Percentiles rank a stretch among this genome's conserved stretches.
These are phyloP conservation scores for Taiwanofungus camphoratus DNA, from an alignment of 1,284 basidiomycete genomes.

Conservation along the genomic window DNA sequence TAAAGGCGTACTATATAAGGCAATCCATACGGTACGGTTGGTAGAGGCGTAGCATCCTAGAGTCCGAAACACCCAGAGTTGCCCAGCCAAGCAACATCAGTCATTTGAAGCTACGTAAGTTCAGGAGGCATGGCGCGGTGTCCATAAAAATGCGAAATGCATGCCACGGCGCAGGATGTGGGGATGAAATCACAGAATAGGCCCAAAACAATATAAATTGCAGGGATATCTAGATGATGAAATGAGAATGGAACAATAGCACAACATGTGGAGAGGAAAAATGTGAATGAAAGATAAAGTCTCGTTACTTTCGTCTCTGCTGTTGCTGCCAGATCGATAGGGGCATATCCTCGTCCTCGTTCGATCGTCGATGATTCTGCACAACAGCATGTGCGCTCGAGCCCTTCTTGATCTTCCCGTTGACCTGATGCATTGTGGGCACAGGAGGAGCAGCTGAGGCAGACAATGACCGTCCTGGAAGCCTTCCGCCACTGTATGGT, in stretches of 20 bases:
- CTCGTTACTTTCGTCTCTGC: constrained; percentile 38
- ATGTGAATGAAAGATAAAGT: not conserved
- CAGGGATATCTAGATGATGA: constrained; percentile 17
- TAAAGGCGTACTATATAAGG: too few relatives aligned
- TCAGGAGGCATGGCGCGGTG: too few relatives aligned
- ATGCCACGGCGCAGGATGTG: too few relatives aligned
- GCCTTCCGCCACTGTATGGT: constrained; percentile 23
- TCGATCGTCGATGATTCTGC: constrained; percentile 33
- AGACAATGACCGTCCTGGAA: constrained; percentile 59
- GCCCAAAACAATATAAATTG: constrained; percentile 16
- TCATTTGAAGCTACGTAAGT: too few relatives aligned
- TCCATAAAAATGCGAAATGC: too few relatives aligned
- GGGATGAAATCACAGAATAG: too few relatives aligned
- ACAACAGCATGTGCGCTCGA: constrained; percentile 56
- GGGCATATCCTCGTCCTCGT: constrained; percentile 72
- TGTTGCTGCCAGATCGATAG: constrained; percentile 73
- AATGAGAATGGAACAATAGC: constrained; percentile 5
- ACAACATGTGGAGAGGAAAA: constrained; percentile 2
- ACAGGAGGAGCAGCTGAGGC: constrained; percentile 48
- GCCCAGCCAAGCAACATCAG: too few relatives aligned
- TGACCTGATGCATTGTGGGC: constrained; percentile 32
- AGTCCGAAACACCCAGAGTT: too few relatives aligned
- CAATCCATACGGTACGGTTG: too few relatives aligned
- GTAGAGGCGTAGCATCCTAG: too few relatives aligned
- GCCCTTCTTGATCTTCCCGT: constrained; percentile 59